Base-by-base conservation (phyloP, 2,329 filamentous ascomycete genomes). In the Penicillium polonicum region DNA sequence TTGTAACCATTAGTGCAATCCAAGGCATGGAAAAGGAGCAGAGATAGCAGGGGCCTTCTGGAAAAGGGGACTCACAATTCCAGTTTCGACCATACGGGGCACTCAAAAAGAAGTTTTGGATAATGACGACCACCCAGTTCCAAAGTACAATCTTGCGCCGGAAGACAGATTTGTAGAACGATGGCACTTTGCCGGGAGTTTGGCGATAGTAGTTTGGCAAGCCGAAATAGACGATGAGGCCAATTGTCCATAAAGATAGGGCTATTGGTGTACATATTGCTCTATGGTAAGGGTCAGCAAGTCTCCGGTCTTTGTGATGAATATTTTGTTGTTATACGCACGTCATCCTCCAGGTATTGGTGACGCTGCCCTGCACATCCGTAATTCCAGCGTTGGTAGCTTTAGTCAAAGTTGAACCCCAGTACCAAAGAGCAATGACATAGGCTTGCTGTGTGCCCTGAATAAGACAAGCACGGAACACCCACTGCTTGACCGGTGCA, bases 381-480 rank as follows among this genome's bases (percentile, higher is more conserved):
- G 74, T 68, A 45, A 76, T 67, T 12, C 79, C 81, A 23, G 73
- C 74, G 21, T 76, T 68, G 12, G 76, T 78, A 1, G 75, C 69
- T 52, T 75, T 75, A 15, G 81, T 80, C 45, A 86, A 76, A 58
- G 80, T 77, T 8, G 80, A 80, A 31, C 86, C 86, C 86, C 86
- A 88, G 68, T 84, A 88, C 85, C 85, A 89, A 13, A 89, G 78
- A 7, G 80, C 82, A 25, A 85, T 81, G 50, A 87, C 80, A 69
- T 88, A 89, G 60, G 86, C 76, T 67, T 88, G 86, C 66, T 88
- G 86, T 7, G 85, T 85, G 42, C 86, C 86, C 69, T 88, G 85
- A 51, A 89, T 86, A 13, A 85, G 71, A 65, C 85, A 86, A 17
- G 86, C 86, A 56, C 86, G 81, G 73, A 85, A 86, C n/a, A 86